phyloP scores from a whole-genome alignment of 768 basidiomycete species.

The Boletus subparvulus region DNA sequence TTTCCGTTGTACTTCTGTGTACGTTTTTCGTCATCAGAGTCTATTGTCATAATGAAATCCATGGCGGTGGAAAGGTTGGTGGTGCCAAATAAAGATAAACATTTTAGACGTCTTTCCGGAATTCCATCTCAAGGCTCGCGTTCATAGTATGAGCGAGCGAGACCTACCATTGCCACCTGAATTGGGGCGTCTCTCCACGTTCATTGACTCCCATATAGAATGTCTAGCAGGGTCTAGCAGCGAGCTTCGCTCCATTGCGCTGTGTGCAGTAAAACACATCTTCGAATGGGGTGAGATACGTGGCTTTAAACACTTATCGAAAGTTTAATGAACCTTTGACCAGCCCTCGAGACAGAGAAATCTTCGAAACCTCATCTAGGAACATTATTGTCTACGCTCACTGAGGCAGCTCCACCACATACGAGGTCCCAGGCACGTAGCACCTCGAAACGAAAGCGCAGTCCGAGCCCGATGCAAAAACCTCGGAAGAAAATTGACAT shows the following conservation, averaged over 20 bases:
- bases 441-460: constrained; percentile 38
- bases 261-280: constrained; percentile 68
- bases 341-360: constrained; percentile 69
- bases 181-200: constrained; percentile 49
- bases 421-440: constrained; percentile 66
- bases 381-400: constrained; percentile 65
- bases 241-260: constrained; percentile 55
- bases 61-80: constrained; percentile 6
- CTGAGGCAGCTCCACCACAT: constrained; percentile 66
- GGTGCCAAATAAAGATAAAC: constrained; percentile 23
- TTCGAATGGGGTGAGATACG: constrained; percentile 68
- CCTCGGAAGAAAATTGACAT: constrained; percentile 36
- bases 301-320: constrained; percentile 2
- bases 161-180: constrained; percentile 36
- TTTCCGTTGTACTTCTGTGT: constrained; percentile 21
- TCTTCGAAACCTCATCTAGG: constrained; percentile 63
- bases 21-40: constrained; percentile 71
- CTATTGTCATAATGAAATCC: constrained; percentile 83
- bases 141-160: constrained; percentile 27
- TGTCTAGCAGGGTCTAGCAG: constrained; percentile 53
- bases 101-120: not conserved
- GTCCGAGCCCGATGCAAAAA: constrained; percentile 40
- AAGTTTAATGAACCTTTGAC: not conserved
- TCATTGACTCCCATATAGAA: constrained; percentile 56
- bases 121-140: not conserved